Base-by-base conservation (phyloP, 305 asterid genomes). In the Salvia sclarea region DNA sequence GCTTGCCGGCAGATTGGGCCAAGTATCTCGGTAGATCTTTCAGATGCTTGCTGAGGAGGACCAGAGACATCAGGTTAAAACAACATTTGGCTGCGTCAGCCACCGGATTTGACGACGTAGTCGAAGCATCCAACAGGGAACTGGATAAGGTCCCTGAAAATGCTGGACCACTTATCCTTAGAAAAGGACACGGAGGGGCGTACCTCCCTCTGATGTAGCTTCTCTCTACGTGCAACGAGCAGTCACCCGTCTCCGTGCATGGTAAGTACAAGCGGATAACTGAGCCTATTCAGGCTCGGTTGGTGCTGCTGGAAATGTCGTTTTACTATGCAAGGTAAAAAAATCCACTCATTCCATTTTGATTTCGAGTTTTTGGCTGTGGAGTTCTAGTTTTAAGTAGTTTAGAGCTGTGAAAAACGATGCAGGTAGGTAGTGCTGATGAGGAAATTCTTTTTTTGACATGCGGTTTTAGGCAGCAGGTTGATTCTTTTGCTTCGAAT, bases 161-260 rank as follows among this genome's bases (percentile, higher is more conserved):
- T 69, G 98, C 98, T 1, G 99, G 98, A 13, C 99, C 98, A 25
- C 99, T 91, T 72, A 92, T 94, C 73, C 75, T 94, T 82, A 89
- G 98, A 79, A 94, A 89, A 81, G 98, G 99, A 38, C 98, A 94
- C 56, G 99, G 99, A 44, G 99, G 99, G 56, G 98, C 83, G 17
- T 94, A 94, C 78, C 98, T 91, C 41, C 99, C 99, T 69, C 83
- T 94, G 65, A 94, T 94, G 99, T 94, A 83, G 80, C 71, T 35
- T 4, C 67, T 45, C 41, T 45, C 41, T 44, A 33, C 24, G 6
- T 5, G 20, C 41, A 6, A 43, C n/a, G 43, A 80, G 59, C 56
- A 9, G 16, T 12, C 17, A 24, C 13, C 6, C 50, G 18, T 71
- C 41, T 47, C 52, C 40, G 13, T 47, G 80, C 11, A 40, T 24